Conservation (phyloP, 148 eudicot genomes). For the Rhododendron vialii region DNA sequence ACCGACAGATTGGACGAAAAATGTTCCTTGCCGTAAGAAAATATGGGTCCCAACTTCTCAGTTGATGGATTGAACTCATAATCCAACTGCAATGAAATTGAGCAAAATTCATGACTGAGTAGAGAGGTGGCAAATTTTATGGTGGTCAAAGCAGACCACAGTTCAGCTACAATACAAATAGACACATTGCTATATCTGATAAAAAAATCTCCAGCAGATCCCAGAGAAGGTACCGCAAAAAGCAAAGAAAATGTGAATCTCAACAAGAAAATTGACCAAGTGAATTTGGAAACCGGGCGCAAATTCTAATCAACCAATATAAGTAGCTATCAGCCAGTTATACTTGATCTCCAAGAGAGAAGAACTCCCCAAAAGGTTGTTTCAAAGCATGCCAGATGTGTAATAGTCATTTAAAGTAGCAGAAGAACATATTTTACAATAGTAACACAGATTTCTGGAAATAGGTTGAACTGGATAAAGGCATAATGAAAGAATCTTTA, state of each 20-base stretch:
- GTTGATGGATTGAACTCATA: constrained; percentile 40
- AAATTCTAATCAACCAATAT: not conserved
- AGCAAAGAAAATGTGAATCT: not conserved
- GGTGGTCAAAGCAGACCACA: not conserved
- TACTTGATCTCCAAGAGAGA: not conserved
- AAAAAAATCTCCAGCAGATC: not conserved
- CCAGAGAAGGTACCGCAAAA: not conserved
- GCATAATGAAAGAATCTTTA: not conserved
- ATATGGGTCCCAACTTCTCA: constrained; percentile 34
- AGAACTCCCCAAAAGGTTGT: not conserved
- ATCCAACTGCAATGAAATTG: constrained; percentile 44
- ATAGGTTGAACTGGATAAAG: not conserved
- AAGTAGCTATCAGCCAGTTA: not conserved
- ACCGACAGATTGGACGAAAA: constrained; percentile 40
- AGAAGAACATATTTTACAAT: not conserved
- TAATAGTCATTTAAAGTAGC: not conserved
- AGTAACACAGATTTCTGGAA: not conserved
- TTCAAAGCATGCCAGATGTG: constrained; percentile 1
- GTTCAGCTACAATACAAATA: not conserved
- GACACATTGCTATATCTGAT: not conserved
- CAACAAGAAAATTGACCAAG: not conserved
- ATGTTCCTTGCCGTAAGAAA: constrained; percentile 30
- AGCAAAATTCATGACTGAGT: not conserved
- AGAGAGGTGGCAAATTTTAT: not conserved
- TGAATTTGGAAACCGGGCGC: not conserved